Evolutionary conservation across 2,329 filamentous ascomycete genomes (phyloP).

Genomic region (Ceratocystis alfenasii): DNA sequence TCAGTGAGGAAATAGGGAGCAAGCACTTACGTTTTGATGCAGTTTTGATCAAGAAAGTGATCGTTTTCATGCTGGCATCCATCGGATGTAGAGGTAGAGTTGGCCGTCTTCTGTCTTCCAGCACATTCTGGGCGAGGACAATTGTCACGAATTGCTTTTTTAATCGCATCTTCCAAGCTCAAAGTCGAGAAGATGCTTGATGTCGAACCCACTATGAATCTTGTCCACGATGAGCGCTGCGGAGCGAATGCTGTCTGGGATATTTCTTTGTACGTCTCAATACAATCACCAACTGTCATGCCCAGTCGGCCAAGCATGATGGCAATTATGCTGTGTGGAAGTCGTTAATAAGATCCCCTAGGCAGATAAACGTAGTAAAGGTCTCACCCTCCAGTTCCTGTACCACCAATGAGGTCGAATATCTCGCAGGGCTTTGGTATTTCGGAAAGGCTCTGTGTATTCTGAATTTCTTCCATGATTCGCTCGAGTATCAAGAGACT

Average conservation of each 20-base stretch:
- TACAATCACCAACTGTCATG: not conserved
- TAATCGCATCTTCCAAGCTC: not conserved
- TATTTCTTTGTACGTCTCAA: not conserved
- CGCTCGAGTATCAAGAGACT: too few species aligned
- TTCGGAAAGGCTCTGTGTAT: too few species aligned
- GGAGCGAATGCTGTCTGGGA: not conserved
- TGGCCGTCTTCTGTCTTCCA: not conserved
- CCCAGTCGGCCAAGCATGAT: not conserved
- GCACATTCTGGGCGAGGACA: not conserved
- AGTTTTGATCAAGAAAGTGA: not conserved
- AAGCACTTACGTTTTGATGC: not conserved
- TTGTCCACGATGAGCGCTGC: not conserved
- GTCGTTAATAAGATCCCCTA: not conserved
- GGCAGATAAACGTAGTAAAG: not conserved
- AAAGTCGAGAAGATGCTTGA: not conserved
- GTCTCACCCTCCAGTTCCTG: conserved; percentile 27
- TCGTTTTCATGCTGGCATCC: not conserved
- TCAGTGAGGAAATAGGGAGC: accelerated
- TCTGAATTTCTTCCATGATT: too few species aligned
- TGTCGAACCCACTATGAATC: accelerated
- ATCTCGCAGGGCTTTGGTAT: too few species aligned
- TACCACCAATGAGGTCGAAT: conserved; percentile 27
- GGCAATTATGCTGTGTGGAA: not conserved
- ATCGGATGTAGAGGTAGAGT: not conserved
- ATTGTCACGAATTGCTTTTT: not conserved